Percentiles rank a stretch among this genome's conserved stretches.
These are phyloP conservation scores for Citrullus amarus DNA, from an alignment of 306 rosid genomes.

Conservation along the genomic window DNA sequence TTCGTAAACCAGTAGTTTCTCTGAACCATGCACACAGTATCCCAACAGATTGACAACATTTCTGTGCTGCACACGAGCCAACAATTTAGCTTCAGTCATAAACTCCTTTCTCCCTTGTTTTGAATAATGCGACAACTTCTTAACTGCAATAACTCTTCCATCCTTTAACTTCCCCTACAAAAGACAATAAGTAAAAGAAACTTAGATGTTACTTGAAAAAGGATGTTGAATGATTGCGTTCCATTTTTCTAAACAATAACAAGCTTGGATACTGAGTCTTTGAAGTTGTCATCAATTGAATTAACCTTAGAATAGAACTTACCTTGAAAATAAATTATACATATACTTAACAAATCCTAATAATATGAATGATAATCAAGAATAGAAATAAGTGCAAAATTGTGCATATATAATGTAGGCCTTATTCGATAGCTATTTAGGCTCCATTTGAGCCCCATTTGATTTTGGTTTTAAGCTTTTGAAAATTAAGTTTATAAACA, in stretches of 20 bases:
- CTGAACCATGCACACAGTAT: conserved; percentile 60
- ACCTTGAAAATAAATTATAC: not conserved
- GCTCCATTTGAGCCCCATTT: no score
- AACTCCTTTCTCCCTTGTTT: conserved; percentile 85
- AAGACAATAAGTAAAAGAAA: not conserved
- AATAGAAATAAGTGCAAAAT: not conserved
- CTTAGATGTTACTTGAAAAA: not conserved
- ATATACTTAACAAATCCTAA: not conserved
- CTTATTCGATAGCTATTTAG: no score
- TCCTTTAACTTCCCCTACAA: conserved; percentile 67
- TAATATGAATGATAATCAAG: not conserved
- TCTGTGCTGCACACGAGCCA: conserved; percentile 89
- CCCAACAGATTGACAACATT: conserved; percentile 89
- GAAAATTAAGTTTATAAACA: no score
- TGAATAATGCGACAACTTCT: conserved; percentile 66
- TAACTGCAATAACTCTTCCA: conserved; percentile 88
- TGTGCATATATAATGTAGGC: not conserved
- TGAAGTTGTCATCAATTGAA: not conserved
- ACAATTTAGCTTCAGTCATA: conserved; percentile 71
- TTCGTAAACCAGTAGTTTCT: conserved; percentile 87
- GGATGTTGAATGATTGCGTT: not conserved
- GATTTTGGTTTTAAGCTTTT: no score
- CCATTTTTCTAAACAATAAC: not conserved
- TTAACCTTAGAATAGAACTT: not conserved
- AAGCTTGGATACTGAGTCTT: not conserved